Evolutionary conservation across 139 green algal genomes (phyloP).

Genomic region (Coelastrella sp.): DNA sequence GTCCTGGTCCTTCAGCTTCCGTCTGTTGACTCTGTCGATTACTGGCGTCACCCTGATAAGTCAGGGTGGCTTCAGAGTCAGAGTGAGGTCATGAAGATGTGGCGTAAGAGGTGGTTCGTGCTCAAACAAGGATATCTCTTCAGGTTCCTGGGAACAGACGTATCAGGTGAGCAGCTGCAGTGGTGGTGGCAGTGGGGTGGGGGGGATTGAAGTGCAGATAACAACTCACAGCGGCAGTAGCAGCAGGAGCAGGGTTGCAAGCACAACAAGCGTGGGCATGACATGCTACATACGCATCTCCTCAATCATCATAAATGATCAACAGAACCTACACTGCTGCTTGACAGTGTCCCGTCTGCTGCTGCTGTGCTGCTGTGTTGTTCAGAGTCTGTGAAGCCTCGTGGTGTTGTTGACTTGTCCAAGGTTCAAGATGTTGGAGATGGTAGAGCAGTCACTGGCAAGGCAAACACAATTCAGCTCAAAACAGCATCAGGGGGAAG

Average conservation of each 20-base stretch:
- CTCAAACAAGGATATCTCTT: slow-evolving; percentile 93
- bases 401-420: slow-evolving; percentile 88
- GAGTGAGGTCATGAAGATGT: slow-evolving; percentile 88
- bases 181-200: too few species aligned
- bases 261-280: too few species aligned
- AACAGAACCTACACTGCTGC: not conserved
- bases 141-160: slow-evolving; percentile 81
- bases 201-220: too few species aligned
- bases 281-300: too few species aligned
- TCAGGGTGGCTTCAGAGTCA: slow-evolving; percentile 91
- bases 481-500: slow-evolving; percentile 75
- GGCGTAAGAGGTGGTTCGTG: slow-evolving; percentile 94
- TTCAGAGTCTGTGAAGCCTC: slow-evolving; percentile 72
- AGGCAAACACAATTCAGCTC: slow-evolving; percentile 84
- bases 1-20: slow-evolving; percentile 66
- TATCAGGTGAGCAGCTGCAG: too few species aligned
- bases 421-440: slow-evolving; percentile 82
- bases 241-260: too few species aligned
- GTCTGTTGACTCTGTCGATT: slow-evolving; percentile 88
- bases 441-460: slow-evolving; percentile 67
- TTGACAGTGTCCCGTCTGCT: not conserved
- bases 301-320: too few species aligned
- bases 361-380: not conserved
- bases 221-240: too few species aligned
- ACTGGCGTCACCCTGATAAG: slow-evolving; percentile 88